phyloP scores from a whole-genome alignment of 2,329 filamentous ascomycete genomes.

The Pseudogymnoascus sp. region DNA sequence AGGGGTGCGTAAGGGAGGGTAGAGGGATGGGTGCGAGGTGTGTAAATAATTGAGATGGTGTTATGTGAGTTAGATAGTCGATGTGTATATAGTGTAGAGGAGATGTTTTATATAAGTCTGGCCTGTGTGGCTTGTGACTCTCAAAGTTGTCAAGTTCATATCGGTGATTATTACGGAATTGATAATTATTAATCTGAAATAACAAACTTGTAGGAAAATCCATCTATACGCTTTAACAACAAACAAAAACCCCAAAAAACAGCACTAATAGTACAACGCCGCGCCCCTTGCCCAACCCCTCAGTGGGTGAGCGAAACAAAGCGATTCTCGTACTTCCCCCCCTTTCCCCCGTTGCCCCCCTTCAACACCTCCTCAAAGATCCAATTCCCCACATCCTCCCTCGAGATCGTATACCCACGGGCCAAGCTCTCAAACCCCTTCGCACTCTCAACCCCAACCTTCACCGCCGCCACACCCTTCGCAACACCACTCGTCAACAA shows the following conservation, averaged over 20 bases:
- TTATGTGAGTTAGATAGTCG: not conserved
- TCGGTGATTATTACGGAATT: not conserved
- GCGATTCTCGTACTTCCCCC: not conserved
- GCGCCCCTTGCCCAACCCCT: not conserved
- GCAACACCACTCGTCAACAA: conserved; percentile 25
- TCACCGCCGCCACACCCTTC: conserved; percentile 17
- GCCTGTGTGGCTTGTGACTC: not conserved
- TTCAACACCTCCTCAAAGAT: conserved; percentile 20
- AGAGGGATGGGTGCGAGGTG: not conserved
- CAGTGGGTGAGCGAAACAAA: not conserved
- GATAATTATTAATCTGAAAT: not conserved
- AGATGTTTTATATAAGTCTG: not conserved
- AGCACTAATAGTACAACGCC: not conserved
- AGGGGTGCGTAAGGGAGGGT: not conserved
- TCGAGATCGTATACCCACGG: conserved; percentile 29
- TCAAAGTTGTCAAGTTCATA: not conserved
- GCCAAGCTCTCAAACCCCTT: conserved; percentile 17
- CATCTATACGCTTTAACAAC: not conserved
- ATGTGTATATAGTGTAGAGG: not conserved
- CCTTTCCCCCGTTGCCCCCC: not conserved
- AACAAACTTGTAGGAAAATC: not conserved
- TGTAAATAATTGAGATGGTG: not conserved
- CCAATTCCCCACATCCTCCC: conserved; percentile 30
- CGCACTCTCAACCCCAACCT: conserved; percentile 20
- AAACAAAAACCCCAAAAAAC: not conserved